A percentile compares a stretch with the other conserved stretches of the same genome.
phyloP scores from a whole-genome alignment of 1,284 basidiomycete genomes.

The Fomes fomentarius region DNA sequence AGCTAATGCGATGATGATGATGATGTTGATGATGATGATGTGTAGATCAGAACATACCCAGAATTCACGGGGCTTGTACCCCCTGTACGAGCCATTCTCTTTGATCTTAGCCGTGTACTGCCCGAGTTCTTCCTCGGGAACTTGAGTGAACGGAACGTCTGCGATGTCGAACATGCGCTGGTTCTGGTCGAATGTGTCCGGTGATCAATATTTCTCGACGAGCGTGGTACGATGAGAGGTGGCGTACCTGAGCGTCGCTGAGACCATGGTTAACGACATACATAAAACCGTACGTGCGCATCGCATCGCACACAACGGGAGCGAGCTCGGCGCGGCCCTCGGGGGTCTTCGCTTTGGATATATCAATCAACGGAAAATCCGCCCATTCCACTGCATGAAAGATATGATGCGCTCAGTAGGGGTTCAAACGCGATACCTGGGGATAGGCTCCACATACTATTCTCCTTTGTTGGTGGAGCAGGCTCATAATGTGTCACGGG shows the following conservation, averaged over 20 bases:
- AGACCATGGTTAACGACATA: constrained; percentile 65
- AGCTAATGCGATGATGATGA: too few relatives aligned
- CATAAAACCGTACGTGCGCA: constrained; percentile 65
- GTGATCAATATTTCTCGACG: not conserved
- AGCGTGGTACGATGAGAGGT: not conserved
- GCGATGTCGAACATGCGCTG: constrained; percentile 66
- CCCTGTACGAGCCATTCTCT: constrained; percentile 55
- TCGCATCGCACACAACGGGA: constrained; percentile 55
- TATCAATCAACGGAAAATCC: constrained; percentile 64
- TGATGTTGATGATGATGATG: too few relatives aligned
- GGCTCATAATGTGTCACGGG: constrained; percentile 38
- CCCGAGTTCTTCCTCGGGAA: constrained; percentile 59
- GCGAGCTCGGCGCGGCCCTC: constrained; percentile 52
- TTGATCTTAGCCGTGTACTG: constrained; percentile 49
- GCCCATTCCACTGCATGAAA: constrained; percentile 59
- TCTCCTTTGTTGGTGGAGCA: constrained; percentile 35
- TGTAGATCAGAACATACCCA: constrained; percentile 45
- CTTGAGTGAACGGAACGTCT: constrained; percentile 58
- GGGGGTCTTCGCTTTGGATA: constrained; percentile 48
- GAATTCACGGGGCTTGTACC: constrained; percentile 60
- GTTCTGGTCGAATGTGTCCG: not conserved
- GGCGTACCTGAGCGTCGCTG: constrained; percentile 43
- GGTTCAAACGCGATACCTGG: not conserved
- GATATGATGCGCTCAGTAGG: not conserved
- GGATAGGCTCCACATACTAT: constrained; percentile 32